Base-by-base conservation (phyloP, 1,284 basidiomycete species). In the Neonothopanus nambi region DNA sequence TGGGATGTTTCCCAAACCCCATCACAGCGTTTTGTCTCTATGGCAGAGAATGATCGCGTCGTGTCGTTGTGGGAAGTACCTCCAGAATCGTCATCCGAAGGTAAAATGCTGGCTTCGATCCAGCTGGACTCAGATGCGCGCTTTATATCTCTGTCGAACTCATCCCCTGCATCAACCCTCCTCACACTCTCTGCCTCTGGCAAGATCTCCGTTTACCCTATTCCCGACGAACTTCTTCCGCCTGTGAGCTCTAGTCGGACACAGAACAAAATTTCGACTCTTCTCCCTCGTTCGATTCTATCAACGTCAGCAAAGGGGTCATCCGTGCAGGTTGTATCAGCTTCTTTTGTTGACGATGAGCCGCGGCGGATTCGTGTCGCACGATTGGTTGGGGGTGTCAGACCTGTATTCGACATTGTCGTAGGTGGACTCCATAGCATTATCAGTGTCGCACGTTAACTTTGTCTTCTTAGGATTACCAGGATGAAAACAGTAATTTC, bases 1-100 rank as follows among this genome's bases (percentile, higher is more conserved):
- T 87, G 84, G 83, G 75, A 78, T 56, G 63, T 67, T 17, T 71
- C 73, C n/a, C 63, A 70, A 54, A 61, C 58, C 33, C 65, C 69
- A 54, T 56, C 71, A 9, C 71, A 68, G 24, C 76, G 73, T 24
- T 90, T 93, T 67, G 70, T 89, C 39, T 88, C 89, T 4, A 78
- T 81, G 18, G 89, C 90, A 5, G 84, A 89, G 61, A 80, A 79
- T 26, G 91, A 93, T 68, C 81, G 91, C 18, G 83, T 88, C 41
- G 73, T 91, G n/a, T 87, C 84, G 62, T 62, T 86, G 45, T 85
- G 88, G 89, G 70, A 81, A 63, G 60, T 80, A 56, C 69, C 73
- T 24, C 70, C 66, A 55, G 70, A 62, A 48, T 61, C 70, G 50
- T 70, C 72, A 52, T 57, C 68, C 43, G 72, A 82, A 67, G 81